Conservation (phyloP, 106 monocot genomes). For the Cymbidium sinense region DNA sequence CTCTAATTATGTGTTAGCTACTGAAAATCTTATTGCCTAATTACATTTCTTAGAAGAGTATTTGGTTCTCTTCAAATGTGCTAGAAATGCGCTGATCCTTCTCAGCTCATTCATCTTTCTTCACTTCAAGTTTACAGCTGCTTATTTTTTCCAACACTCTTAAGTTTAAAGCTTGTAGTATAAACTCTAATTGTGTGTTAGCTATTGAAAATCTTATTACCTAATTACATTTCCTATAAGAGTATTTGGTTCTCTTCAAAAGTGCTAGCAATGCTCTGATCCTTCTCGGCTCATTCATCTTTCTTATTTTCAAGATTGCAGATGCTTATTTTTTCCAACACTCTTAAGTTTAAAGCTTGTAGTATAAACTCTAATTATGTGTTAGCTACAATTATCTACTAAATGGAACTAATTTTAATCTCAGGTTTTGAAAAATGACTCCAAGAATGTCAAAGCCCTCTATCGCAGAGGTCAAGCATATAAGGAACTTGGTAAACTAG, state of each 20-base stretch:
- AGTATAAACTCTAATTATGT: not conserved
- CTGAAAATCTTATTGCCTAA: too few relatives aligned
- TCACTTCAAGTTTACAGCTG: too few relatives aligned
- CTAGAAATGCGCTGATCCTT: not conserved
- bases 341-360: not conserved
- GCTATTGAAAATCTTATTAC: too few relatives aligned
- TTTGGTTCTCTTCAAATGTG: not conserved
- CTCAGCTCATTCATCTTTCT: not conserved
- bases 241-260: not conserved
- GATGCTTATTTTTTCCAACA: not conserved
- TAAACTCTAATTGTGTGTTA: not conserved
- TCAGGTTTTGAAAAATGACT: conserved; percentile 76
- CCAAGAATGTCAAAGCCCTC: conserved; percentile 83
- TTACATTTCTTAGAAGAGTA: not conserved
- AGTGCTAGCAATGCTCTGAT: not conserved
- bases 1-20: not conserved
- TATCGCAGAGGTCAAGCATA: conserved; percentile 99
- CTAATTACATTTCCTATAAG: not conserved
- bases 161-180: not conserved
- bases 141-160: not conserved
- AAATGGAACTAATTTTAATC: not conserved
- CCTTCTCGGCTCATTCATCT: not conserved
- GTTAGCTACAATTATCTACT: not conserved
- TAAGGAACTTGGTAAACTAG: conserved; percentile 77
- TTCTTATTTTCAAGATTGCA: too few relatives aligned